Conservation (phyloP, 1,139 yeast genomes). For the Hanseniaspora sp. region DNA sequence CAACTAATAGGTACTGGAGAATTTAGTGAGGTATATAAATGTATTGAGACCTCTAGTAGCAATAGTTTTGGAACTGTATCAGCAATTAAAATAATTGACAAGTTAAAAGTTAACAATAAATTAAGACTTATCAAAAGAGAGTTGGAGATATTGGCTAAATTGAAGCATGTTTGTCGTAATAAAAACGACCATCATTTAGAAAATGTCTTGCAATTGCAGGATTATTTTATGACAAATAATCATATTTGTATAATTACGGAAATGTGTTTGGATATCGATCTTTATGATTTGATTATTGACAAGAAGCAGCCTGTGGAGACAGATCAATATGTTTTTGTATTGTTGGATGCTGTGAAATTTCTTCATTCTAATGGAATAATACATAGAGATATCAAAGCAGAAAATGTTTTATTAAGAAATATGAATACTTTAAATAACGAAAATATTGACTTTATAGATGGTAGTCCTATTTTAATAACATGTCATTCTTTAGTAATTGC, state of each 20-base stretch:
- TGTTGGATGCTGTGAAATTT: constrained; percentile 48
- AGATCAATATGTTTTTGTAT: constrained; percentile 40
- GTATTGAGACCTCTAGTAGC: constrained; percentile 21
- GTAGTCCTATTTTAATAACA: constrained; percentile 12
- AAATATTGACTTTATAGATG: constrained; percentile 13
- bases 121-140: constrained; percentile 28
- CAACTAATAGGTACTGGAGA: constrained; percentile 29
- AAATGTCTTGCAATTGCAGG: constrained; percentile 54
- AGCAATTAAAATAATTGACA: constrained; percentile 29
- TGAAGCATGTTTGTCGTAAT: constrained; percentile 19
- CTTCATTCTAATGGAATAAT: constrained; percentile 63
- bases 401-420: constrained; percentile 54
- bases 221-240: constrained; percentile 57
- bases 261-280: constrained; percentile 56
- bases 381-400: constrained; percentile 85
- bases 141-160: constrained; percentile 23
- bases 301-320: constrained; percentile 35
- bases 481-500: constrained; percentile 50
- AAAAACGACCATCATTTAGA: constrained; percentile 23
- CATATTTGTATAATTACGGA: constrained; percentile 54
- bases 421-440: constrained; percentile 24
- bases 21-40: constrained; percentile 29
- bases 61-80: constrained; percentile 24
- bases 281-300: constrained; percentile 46
- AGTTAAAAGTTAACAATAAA: constrained; percentile 24